Percentiles rank a stretch among this genome's conserved stretches.
phyloP scores from a whole-genome alignment of 2,329 filamentous ascomycete genomes.

The Aspergillus hiratsukae region DNA sequence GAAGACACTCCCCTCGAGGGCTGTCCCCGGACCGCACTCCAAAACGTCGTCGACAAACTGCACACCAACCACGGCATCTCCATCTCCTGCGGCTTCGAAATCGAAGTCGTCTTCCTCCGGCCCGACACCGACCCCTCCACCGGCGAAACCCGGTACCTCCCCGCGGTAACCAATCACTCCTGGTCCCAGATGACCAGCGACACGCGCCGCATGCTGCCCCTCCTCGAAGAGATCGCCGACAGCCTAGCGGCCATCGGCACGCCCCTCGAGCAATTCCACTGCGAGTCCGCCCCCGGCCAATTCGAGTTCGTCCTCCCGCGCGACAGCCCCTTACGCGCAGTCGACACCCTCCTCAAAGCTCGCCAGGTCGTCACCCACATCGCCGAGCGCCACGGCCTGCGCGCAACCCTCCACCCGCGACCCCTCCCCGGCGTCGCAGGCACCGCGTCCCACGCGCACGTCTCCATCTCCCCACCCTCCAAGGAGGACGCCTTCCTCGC shows the following conservation, averaged over 20 bases:
- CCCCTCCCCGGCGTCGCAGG: constrained; percentile 54
- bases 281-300: constrained; percentile 69
- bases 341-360: constrained; percentile 67
- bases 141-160: constrained; percentile 31
- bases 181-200: constrained; percentile 66
- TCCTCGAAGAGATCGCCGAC: constrained; percentile 63
- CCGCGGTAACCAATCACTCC: constrained; percentile 61
- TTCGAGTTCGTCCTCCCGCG: constrained; percentile 72
- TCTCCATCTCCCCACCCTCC: constrained; percentile 47
- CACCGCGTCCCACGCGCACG: constrained; percentile 64
- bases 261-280: constrained; percentile 66
- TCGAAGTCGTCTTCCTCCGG: constrained; percentile 70
- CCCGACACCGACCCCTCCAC: constrained; percentile 32
- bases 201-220: constrained; percentile 51
- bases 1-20: constrained; percentile 49
- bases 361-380: constrained; percentile 64
- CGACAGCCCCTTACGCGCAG: constrained; percentile 58
- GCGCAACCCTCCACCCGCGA: constrained; percentile 70
- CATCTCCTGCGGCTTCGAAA: constrained; percentile 72
- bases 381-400: constrained; percentile 58
- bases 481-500: constrained; percentile 63
- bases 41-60: constrained; percentile 51
- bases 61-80: constrained; percentile 49
- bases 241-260: constrained; percentile 60
- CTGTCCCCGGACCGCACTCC: constrained; percentile 65